These are phyloP conservation scores for Mallotus nudiflorus DNA, from an alignment of 345 rosid species.

Conservation along the genomic window DNA sequence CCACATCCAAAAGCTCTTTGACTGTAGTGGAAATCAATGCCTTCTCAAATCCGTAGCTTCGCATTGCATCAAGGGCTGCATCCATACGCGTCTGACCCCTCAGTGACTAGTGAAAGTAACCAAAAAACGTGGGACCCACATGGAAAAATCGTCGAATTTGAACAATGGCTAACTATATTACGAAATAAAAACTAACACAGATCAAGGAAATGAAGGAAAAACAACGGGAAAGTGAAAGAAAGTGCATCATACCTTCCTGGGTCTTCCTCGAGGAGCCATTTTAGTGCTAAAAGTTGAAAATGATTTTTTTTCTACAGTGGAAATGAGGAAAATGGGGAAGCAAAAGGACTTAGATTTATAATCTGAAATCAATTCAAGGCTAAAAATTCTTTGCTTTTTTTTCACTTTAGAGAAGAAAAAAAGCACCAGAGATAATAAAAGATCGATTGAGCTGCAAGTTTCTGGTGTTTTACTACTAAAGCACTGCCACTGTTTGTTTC, in stretches of 20 bases:
- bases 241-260: background rate
- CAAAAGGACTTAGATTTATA: too few species aligned
- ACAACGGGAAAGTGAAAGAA: too few species aligned
- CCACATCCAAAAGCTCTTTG: conserved; percentile 41
- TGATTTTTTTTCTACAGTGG: background rate
- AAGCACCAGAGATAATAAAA: too few species aligned
- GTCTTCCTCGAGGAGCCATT: background rate
- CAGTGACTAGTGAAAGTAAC: background rate
- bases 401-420: too few species aligned
- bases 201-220: background rate
- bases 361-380: too few species aligned
- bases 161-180: too few species aligned
- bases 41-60: conserved; percentile 29
- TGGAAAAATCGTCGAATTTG: background rate
- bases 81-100: conserved; percentile 33
- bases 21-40: conserved; percentile 19
- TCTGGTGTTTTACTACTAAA: too few species aligned
- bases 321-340: too few species aligned
- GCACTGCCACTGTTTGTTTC: too few species aligned
- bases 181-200: background rate
- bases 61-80: conserved; percentile 54
- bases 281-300: background rate
- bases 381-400: too few species aligned
- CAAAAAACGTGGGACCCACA: background rate
- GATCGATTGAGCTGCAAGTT: too few species aligned